Percentiles rank a stretch among this genome's conserved stretches.
Conservation (phyloP, 371 early-diverging fungal genomes). For the Entomophthora muscae region DNA sequence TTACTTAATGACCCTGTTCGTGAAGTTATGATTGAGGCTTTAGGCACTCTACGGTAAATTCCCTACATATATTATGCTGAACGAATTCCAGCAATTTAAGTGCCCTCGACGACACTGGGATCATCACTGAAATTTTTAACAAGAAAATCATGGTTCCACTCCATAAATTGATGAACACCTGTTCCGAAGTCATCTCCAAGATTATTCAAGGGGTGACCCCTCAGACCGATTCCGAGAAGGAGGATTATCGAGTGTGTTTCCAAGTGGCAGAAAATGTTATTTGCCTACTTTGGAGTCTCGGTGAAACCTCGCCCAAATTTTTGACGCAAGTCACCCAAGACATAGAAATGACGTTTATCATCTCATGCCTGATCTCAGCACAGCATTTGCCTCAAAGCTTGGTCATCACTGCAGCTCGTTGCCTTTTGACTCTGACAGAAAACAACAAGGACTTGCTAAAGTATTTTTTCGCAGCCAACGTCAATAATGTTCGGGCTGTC, state of each 20-base stretch:
- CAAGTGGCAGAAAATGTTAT: slow-evolving; percentile 54
- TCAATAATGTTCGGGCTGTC: background rate
- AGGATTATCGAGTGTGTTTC: slow-evolving; percentile 37
- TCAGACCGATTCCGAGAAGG: slow-evolving; percentile 24
- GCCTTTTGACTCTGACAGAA: slow-evolving; percentile 66
- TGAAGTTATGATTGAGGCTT: slow-evolving; percentile 56
- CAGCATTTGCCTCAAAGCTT: slow-evolving; percentile 37
- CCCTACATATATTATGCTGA: background rate
- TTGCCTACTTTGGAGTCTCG: slow-evolving; percentile 44
- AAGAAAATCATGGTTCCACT: slow-evolving; percentile 21
- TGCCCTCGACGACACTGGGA: slow-evolving; percentile 13
- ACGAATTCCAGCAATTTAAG: slow-evolving; percentile 11
- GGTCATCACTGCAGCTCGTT: slow-evolving; percentile 59
- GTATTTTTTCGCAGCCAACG: slow-evolving; percentile 19
- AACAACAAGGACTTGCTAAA: slow-evolving; percentile 43
- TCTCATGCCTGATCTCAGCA: slow-evolving; percentile 39
- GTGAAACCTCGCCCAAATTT: slow-evolving; percentile 45
- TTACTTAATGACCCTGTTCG: slow-evolving; percentile 45
- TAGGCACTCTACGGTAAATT: slow-evolving; percentile 49
- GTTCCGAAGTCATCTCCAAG: slow-evolving; percentile 19
- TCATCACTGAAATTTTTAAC: slow-evolving; percentile 2
- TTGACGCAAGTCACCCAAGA: slow-evolving; percentile 43
- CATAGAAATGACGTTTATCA: slow-evolving; percentile 39
- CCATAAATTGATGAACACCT: background rate
- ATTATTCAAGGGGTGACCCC: slow-evolving; percentile 26